Percentiles rank a stretch among this genome's conserved stretches.
Conservation (phyloP, 495 filamentous ascomycete genomes). For the Hyaloscypha finlandica region DNA sequence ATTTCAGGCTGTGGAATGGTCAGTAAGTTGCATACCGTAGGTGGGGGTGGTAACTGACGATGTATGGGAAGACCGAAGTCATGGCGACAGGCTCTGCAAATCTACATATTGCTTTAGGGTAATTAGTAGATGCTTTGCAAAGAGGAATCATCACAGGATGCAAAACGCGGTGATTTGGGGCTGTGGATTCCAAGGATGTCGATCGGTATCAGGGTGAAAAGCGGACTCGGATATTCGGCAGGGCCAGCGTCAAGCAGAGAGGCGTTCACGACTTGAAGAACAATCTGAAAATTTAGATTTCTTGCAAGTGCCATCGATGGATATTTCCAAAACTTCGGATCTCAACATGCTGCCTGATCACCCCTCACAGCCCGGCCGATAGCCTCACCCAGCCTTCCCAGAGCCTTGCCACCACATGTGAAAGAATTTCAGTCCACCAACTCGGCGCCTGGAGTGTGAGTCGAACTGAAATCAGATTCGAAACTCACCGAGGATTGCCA, state of each 20-base stretch:
- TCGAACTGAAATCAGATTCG: background rate
- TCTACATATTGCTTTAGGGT: constrained; percentile 56
- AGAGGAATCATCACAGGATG: background rate
- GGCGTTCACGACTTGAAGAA: background rate
- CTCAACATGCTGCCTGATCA: background rate
- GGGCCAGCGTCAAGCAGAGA: background rate
- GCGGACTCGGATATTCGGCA: background rate
- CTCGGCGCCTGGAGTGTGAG: background rate
- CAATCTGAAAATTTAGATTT: background rate
- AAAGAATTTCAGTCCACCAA: background rate
- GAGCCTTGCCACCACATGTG: background rate
- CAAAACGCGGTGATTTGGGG: background rate
- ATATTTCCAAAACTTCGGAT: constrained; percentile 3
- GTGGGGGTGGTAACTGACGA: constrained; percentile 38
- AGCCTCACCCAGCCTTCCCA: background rate
- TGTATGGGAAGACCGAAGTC: constrained; percentile 86
- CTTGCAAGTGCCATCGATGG: background rate
- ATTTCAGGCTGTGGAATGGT: constrained; percentile 68
- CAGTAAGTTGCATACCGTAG: constrained; percentile 19
- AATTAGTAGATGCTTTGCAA: constrained; percentile 1
- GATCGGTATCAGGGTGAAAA: background rate
- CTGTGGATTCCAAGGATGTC: background rate
- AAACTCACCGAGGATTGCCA: constrained; percentile 65
- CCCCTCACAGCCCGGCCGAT: background rate
- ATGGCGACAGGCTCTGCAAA: constrained; percentile 85